A percentile compares a stretch with the other conserved stretches of the same genome.
Conservation (phyloP, 352 stramenopile genomes). For the Phytophthora citrophthora region DNA sequence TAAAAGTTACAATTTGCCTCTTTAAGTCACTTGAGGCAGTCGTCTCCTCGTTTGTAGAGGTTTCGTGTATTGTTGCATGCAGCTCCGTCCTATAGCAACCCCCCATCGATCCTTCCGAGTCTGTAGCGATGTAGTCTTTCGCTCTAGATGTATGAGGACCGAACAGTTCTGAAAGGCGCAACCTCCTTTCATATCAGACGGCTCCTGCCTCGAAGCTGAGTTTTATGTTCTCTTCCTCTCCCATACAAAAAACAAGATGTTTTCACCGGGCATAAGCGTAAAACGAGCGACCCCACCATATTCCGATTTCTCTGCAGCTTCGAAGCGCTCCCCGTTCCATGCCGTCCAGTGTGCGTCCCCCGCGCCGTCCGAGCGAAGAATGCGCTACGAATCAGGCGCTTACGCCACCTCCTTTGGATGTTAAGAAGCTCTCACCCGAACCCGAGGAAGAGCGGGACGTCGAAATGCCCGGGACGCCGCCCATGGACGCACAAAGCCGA, state of each 20-base stretch:
- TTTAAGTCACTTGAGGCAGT: conserved; percentile 8
- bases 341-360: conserved; percentile 25
- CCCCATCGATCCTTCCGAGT: conserved; percentile 13
- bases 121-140: conserved; percentile 1
- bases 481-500: conserved; percentile 45
- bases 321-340: conserved; percentile 1
- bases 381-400: conserved; percentile 10
- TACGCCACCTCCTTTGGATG: conserved; percentile 5
- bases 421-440: conserved; percentile 34
- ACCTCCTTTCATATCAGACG: conserved; percentile 14
- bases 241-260: conserved; percentile 21
- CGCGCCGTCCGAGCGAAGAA: conserved; percentile 20
- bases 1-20: conserved; percentile 5
- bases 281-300: not conserved
- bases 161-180: conserved; percentile 5
- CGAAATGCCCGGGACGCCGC: conserved; percentile 74
- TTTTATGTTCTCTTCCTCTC: conserved; percentile 21
- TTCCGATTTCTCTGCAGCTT: too few relatives aligned
- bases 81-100: conserved; percentile 17
- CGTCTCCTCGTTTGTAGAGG: conserved; percentile 12
- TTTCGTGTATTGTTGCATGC: conserved; percentile 10
- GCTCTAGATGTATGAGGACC: conserved; percentile 20
- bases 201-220: not conserved
- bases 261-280: not conserved
- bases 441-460: conserved; percentile 36